Evolutionary conservation across 768 basidiomycete genomes (phyloP), one percentile per base, ranked within the genome.

Genomic region (Mrakia blollopis): DNA sequence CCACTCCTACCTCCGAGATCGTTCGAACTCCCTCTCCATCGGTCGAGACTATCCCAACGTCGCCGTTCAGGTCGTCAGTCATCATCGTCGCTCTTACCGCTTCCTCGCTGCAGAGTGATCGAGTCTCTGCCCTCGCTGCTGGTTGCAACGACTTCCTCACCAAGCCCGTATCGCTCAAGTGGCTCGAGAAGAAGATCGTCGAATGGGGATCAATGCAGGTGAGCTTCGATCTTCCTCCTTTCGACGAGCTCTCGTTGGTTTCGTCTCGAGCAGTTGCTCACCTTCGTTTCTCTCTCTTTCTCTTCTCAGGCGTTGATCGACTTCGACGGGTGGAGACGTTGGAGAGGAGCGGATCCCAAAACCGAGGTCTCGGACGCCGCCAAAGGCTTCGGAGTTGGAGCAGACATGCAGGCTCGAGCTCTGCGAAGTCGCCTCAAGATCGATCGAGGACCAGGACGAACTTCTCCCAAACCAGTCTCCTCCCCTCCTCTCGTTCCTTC

Each of bases 61-160:
- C 82, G 0, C 92, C 93, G 0, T 92, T 92, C 81, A 90, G 90
- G 23, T 93, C 92, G 14, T 92, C 95, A 6, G 97, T 99, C 79
- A 98, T 99, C 85, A 98, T 99, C 81, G 95, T 99, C 79, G 97
- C 97, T n/a, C 87, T 98, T 68, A 99, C 97, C 1, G 97, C 97
- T 2, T 98, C 95, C 3, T 92, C 92, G 16, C 86, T 96, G n/a
- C 91, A 94, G 82, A 90, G 89, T 78, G 97, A 99, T 86, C 90
- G 97, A 86, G 93, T 98, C 67, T 91, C 91, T 28, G 97, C 97
- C n/a, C 89, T 99, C 54, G 95, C 93, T 7, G 97, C 97, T 2
- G 97, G 97, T 9, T 99, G 97, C 85, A 98, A 99, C 81, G 97
- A 99, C 83, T 99, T 98, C 85, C 84, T 99, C 69, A 98, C 95